Percentiles rank a stretch among this genome's conserved stretches.
Evolutionary conservation across 2,329 filamentous ascomycete genomes (phyloP).

Genomic region (Grosmannia huntii): DNA sequence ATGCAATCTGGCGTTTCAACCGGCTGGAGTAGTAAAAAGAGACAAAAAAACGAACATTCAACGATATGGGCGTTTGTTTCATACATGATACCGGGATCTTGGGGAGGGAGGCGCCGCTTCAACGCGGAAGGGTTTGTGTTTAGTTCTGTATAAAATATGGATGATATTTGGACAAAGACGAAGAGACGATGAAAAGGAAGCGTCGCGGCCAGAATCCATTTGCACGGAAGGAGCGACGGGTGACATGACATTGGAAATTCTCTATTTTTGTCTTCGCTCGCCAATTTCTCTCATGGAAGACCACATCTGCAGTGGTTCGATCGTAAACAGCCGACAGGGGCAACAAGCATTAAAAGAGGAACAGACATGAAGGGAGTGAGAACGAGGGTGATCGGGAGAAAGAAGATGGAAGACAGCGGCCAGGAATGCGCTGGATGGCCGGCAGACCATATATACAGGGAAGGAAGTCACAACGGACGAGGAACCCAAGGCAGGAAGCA

Average conservation of each 20-base stretch:
- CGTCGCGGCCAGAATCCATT: background rate
- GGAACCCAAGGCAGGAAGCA: background rate
- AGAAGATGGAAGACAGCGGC: background rate
- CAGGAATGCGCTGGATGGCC: background rate
- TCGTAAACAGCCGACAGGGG: background rate
- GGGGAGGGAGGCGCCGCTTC: background rate
- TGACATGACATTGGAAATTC: background rate
- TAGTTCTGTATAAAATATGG: background rate
- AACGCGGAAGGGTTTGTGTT: background rate
- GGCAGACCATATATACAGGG: background rate
- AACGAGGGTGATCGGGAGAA: background rate
- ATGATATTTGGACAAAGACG: background rate
- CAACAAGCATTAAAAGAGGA: background rate
- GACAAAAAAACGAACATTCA: no score
- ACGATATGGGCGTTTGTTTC: background rate
- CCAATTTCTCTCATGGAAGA: background rate
- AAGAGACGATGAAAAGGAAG: background rate
- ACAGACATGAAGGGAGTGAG: background rate
- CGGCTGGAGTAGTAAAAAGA: slow-evolving; percentile 2
- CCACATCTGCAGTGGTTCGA: background rate
- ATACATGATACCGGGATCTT: background rate
- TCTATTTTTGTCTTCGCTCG: background rate
- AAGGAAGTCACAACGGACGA: background rate
- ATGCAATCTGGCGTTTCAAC: slow-evolving; percentile 5
- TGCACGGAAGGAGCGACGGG: background rate